A percentile compares a stretch with the other conserved stretches of the same genome.
Conservation (phyloP, 164 flowering plant genomes). For the Amborella trichopoda region DNA sequence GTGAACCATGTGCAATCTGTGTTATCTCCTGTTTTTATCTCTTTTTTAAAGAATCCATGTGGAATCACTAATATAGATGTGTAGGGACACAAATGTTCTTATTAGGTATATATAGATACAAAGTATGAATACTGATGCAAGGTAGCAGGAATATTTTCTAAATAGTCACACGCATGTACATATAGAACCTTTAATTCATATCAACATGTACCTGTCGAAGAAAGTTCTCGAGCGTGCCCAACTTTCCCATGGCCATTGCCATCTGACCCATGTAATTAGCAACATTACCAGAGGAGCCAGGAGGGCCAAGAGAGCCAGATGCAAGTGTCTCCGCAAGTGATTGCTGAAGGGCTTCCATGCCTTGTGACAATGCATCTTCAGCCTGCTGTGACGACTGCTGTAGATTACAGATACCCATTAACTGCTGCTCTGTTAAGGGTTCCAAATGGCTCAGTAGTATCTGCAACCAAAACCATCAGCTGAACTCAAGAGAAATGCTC, state of each 20-base stretch:
- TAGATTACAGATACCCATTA: constrained; percentile 70
- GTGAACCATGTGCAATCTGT: too few relatives aligned
- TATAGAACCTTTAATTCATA: too few relatives aligned
- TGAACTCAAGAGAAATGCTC: background rate
- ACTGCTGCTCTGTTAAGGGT: constrained; percentile 81
- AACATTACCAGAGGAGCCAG: constrained; percentile 43
- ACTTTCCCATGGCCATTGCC: constrained; percentile 86
- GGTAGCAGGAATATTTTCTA: too few relatives aligned
- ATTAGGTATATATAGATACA: too few relatives aligned
- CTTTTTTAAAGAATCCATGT: too few relatives aligned
- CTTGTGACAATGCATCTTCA: constrained; percentile 91
- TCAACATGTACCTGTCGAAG: constrained; percentile 75
- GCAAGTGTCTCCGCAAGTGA: constrained; percentile 69
- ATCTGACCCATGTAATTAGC: constrained; percentile 85
- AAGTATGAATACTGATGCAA: too few relatives aligned
- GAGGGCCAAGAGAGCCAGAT: constrained; percentile 38
- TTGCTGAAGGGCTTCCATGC: constrained; percentile 92
- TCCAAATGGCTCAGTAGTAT: constrained; percentile 63
- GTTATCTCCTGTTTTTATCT: too few relatives aligned
- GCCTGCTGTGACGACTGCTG: constrained; percentile 88
- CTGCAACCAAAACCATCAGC: constrained; percentile 19
- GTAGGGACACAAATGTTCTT: too few relatives aligned
- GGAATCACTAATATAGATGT: too few relatives aligned
- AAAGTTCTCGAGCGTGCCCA: constrained; percentile 65
- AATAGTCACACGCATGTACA: background rate